Evolutionary conservation across 1,284 basidiomycete species (phyloP).

Genomic region (Neonothopanus nambi): DNA sequence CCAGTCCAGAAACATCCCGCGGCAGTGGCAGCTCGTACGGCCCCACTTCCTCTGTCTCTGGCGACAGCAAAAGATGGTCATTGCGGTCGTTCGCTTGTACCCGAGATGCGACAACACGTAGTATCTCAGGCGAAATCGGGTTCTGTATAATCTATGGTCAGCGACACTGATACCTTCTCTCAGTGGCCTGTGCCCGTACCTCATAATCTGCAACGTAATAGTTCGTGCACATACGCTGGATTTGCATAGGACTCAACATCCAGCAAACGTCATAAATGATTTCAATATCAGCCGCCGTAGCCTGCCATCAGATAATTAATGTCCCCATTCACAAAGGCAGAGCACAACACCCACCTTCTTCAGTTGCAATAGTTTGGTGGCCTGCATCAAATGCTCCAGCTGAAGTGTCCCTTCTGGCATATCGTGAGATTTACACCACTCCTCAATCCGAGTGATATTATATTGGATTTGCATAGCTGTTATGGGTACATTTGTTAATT

Average conservation of each 20-base stretch:
- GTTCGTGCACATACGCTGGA: constrained; percentile 97
- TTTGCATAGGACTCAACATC: constrained; percentile 99
- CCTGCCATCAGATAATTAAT: constrained; percentile 42
- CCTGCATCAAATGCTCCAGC: constrained; percentile 98
- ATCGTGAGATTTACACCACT: constrained; percentile 97
- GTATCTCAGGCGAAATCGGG: constrained; percentile 94
- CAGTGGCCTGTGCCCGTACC: constrained; percentile 43
- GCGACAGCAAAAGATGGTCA: constrained; percentile 91
- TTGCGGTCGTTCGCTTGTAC: constrained; percentile 94
- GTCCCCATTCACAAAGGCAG: not conserved
- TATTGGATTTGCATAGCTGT: constrained; percentile 99
- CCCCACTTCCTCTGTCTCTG: constrained; percentile 94
- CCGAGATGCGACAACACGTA: constrained; percentile 92
- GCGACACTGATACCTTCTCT: not conserved
- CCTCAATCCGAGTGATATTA: constrained; percentile 97
- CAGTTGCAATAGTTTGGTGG: constrained; percentile 95
- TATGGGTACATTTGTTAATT: not conserved
- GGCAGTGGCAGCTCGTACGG: constrained; percentile 88
- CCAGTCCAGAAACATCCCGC: constrained; percentile 83
- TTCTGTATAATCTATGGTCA: constrained; percentile 51
- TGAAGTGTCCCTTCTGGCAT: constrained; percentile 99
- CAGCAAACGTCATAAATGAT: constrained; percentile 99
- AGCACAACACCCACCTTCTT: constrained; percentile 76
- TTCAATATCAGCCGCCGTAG: constrained; percentile 91
- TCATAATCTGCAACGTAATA: constrained; percentile 99